These are phyloP conservation scores for Picea abies DNA, from an alignment of 83 land plant genomes.

Conservation along the genomic window DNA sequence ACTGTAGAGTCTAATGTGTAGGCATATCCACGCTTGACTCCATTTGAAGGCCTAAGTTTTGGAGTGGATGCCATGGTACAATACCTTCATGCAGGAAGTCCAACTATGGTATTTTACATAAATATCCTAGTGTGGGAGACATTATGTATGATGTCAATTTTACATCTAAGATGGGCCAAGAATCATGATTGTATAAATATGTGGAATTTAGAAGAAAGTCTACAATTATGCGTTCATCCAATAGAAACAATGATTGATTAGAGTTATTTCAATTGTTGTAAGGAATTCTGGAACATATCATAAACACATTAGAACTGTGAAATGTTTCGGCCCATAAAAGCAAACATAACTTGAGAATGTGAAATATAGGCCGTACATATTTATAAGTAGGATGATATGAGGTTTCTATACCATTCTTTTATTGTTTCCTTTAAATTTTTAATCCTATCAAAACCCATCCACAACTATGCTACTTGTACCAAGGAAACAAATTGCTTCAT, in stretches of 20 bases:
- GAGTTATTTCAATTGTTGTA: not conserved
- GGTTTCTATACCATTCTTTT: too few relatives aligned
- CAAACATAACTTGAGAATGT: too few relatives aligned
- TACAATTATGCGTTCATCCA: not conserved
- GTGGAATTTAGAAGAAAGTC: not conserved
- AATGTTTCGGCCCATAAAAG: not conserved
- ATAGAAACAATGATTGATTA: not conserved
- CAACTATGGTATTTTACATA: slow-evolving; percentile 72
- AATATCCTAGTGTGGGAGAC: slow-evolving; percentile 56
- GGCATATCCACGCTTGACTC: slow-evolving; percentile 80
- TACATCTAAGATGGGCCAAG: slow-evolving; percentile 24
- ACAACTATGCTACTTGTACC: too few relatives aligned
- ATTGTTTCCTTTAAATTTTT: too few relatives aligned
- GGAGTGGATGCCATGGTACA: slow-evolving; percentile 84
- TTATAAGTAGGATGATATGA: too few relatives aligned
- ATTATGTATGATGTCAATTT: slow-evolving; percentile 23
- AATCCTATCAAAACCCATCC: too few relatives aligned
- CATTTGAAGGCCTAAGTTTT: slow-evolving; percentile 80
- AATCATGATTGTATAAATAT: not conserved
- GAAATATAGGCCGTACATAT: too few relatives aligned
- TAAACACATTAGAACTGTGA: not conserved
- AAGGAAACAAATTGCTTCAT: too few relatives aligned
- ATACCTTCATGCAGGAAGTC: slow-evolving; percentile 92
- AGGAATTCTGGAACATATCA: not conserved
- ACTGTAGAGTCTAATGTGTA: slow-evolving; percentile 23